Conservation (phyloP, 768 basidiomycete species). For the Lentinus brumalis region DNA sequence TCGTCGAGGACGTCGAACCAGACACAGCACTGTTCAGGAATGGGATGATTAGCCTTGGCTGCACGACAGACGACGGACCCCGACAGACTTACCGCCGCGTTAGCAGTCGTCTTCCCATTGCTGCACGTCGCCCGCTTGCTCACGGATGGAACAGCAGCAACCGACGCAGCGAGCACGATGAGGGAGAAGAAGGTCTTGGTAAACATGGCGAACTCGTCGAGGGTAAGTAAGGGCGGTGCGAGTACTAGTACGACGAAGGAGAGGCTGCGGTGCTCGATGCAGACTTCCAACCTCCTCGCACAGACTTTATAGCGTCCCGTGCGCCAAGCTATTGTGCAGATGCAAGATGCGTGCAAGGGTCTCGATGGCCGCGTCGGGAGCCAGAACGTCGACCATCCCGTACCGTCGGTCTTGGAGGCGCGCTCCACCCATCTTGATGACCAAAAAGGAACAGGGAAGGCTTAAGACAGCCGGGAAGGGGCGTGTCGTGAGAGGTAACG, state of each 20-base stretch:
- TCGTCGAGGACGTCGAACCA: constrained; percentile 42
- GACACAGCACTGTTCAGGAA: neutral
- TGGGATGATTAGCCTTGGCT: too few species aligned
- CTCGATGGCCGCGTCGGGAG: constrained; percentile 5
- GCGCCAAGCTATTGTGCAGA: neutral
- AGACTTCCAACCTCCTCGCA: neutral
- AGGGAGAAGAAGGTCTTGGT: constrained; percentile 13
- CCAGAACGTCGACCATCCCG: neutral
- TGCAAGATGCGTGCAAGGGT: constrained; percentile 2
- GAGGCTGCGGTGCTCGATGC: neutral
- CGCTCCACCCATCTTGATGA: neutral
- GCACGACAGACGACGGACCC: neutral
- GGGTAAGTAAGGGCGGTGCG: too few species aligned
- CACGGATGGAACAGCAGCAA: constrained; percentile 5
- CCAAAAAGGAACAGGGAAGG: neutral
- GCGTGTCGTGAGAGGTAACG: neutral
- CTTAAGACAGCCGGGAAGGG: neutral
- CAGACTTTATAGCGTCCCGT: constrained; percentile 1
- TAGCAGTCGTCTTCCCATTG: constrained; percentile 17
- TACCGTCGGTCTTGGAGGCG: constrained; percentile 2
- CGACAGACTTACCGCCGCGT: constrained; percentile 14
- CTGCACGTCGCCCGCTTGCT: constrained; percentile 18
- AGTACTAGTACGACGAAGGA: neutral
- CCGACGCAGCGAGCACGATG: constrained; percentile 10
- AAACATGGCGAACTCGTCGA: constrained; percentile 6